phyloP scores from a whole-genome alignment of 1,139 yeast genomes.

The Yamadazyma pseudoaaseri region DNA sequence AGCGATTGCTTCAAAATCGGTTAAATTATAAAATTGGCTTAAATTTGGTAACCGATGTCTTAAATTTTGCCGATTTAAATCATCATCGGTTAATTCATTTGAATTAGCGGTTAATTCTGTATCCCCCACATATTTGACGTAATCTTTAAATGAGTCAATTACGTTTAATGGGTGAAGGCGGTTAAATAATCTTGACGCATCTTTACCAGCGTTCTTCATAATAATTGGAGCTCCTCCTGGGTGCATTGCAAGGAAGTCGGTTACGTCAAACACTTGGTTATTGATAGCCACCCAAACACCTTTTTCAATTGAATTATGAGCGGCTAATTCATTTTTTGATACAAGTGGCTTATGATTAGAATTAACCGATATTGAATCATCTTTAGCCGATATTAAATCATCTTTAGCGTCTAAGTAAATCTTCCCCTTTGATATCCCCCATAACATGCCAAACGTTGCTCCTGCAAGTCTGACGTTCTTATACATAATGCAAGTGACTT shows the following conservation, averaged over 20 bases:
- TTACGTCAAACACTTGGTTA: constrained; percentile 28
- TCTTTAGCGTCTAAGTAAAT: no score
- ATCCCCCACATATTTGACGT: constrained; percentile 4
- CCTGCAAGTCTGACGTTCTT: no score
- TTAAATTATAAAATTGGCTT: constrained; percentile 36
- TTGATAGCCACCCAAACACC: constrained; percentile 26
- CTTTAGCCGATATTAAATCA: no score
- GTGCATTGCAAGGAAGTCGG: constrained; percentile 22
- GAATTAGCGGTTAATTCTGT: neutral
- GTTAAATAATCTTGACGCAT: constrained; percentile 20
- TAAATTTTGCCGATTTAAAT: neutral
- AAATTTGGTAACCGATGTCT: constrained; percentile 5
- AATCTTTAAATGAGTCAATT: constrained; percentile 4
- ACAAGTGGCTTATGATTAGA: neutral
- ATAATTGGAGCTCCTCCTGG: constrained; percentile 29
- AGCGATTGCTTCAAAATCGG: constrained; percentile 56
- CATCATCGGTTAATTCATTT: neutral
- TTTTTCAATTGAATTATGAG: constrained; percentile 4
- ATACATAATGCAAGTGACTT: no score
- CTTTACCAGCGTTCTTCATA: constrained; percentile 26
- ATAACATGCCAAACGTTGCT: no score
- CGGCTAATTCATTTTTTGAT: constrained; percentile 5
- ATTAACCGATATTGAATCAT: no score
- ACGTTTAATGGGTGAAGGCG: constrained; percentile 15
- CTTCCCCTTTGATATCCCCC: no score